Evolutionary conservation across 345 rosid genomes (phyloP).

Genomic region (Populus tremula): DNA sequence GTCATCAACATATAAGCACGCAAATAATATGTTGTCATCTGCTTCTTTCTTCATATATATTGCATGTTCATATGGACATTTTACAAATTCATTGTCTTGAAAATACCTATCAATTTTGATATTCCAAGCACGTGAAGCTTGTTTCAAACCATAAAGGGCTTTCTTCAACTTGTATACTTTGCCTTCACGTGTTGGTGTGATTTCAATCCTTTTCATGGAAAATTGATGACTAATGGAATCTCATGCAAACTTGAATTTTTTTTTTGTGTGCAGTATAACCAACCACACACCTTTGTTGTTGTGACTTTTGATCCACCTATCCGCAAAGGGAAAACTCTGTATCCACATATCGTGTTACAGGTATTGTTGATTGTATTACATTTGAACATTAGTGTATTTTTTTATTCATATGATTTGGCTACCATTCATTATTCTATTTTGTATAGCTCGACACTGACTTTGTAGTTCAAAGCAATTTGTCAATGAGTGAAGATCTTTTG

Average conservation of each 20-base stretch:
- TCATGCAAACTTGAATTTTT: background rate
- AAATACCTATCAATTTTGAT: no score
- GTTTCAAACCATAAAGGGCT: no score
- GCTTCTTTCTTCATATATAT: no score
- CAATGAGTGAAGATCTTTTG: slow-evolving; percentile 71
- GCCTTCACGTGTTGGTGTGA: background rate
- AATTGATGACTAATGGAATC: background rate
- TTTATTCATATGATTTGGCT: background rate
- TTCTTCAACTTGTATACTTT: no score
- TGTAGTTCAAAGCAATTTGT: slow-evolving; percentile 56
- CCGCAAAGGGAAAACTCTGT: slow-evolving; percentile 94
- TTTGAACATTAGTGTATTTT: background rate
- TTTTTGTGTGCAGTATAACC: slow-evolving; percentile 68
- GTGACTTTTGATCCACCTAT: slow-evolving; percentile 97
- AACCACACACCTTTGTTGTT: slow-evolving; percentile 91
- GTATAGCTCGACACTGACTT: slow-evolving; percentile 78
- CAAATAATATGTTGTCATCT: no score
- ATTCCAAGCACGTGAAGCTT: no score
- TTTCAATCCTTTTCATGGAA: background rate
- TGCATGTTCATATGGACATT: no score
- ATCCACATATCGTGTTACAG: slow-evolving; percentile 94
- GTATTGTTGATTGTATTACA: slow-evolving; percentile 32
- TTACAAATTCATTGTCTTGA: no score
- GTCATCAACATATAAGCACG: no score
- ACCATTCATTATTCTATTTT: slow-evolving; percentile 11